Base-by-base conservation (phyloP, 441 rosid species). In the Melastoma candidum region DNA sequence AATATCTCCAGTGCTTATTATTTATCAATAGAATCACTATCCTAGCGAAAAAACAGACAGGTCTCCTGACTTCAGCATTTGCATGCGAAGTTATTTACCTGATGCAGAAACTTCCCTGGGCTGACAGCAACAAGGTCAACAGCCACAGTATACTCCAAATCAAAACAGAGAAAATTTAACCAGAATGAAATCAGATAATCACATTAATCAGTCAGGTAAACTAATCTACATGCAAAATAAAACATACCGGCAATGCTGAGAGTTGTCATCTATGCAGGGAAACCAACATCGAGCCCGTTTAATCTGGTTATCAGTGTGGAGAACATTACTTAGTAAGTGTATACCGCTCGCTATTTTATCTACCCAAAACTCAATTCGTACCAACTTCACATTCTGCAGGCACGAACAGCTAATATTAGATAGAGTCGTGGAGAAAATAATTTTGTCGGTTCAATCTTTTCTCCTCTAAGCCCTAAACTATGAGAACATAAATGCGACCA, bases 211-310 rank as follows among this genome's bases (percentile, higher is more conserved):
- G 7, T 3, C 5, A 29, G 36, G 36, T 29, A 29, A 29, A 29
- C 7, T 29, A 29, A 29, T 29, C 5, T 3, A 29, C 36, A 29
- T 29, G 36, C 36, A 29, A 29, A n/a, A 44, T 39, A 0, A 3
- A 26, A 47, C 52, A 58, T 81, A 93, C 98, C 98, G 75, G 84
- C 95, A 93, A 46, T 81, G 80, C 74, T 93, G 97, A 54, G 74
- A 78, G 60, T 71, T 79, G 54, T 82, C 90, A 51, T 93, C 97
- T 46, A 86, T 71, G 66, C 96, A 93, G 51, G 97, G 98, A 67
- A 93, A 89, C 98, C 98, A 93, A 65, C 96, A 88, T 32, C 97
- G 79, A 39, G 97, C 95, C 62, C 97, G 95, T 74, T 92, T 72
- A 61, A 93, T 73, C 68, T 93, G 98, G 67, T 84, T 92, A 71